Evolutionary conservation across 176 grass and related monocot species (phyloP).

Genomic region (Cocos nucifera): DNA sequence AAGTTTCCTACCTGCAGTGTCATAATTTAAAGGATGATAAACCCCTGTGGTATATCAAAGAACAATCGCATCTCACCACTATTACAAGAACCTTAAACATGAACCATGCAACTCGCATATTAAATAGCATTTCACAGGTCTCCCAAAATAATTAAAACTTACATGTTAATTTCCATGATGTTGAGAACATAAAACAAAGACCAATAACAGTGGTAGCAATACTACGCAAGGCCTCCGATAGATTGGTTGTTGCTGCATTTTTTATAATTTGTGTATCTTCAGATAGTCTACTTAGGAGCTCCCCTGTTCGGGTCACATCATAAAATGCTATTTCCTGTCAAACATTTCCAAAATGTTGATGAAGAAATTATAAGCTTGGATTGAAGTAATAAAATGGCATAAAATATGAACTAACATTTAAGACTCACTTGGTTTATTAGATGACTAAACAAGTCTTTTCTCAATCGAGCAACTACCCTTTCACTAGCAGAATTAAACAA

Average conservation of each 20-base stretch:
- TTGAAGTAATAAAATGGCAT: too few species aligned
- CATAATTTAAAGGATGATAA: too few species aligned
- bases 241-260: conserved; percentile 94
- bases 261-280: conserved; percentile 99
- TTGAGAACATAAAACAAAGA: conserved; percentile 92
- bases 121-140: background rate
- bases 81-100: too few species aligned
- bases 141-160: conserved; percentile 29
- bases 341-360: conserved; percentile 2
- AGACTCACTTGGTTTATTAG: conserved; percentile 68
- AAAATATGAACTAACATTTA: conserved; percentile 1
- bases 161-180: conserved; percentile 97
- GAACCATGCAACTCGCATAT: too few species aligned
- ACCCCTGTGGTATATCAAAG: too few species aligned
- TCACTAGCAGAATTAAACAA: conserved; percentile 90
- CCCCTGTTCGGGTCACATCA: conserved; percentile 91
- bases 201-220: conserved; percentile 78
- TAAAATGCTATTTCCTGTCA: conserved; percentile 93
- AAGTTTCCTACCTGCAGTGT: too few species aligned
- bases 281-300: conserved; percentile 94
- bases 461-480: conserved; percentile 87
- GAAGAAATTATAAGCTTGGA: background rate
- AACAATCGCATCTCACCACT: too few species aligned
- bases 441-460: conserved; percentile 96
- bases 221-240: conserved; percentile 91